Evolutionary conservation across 805 yeast species (phyloP).

Genomic region (Yamadazyma endophytica): DNA sequence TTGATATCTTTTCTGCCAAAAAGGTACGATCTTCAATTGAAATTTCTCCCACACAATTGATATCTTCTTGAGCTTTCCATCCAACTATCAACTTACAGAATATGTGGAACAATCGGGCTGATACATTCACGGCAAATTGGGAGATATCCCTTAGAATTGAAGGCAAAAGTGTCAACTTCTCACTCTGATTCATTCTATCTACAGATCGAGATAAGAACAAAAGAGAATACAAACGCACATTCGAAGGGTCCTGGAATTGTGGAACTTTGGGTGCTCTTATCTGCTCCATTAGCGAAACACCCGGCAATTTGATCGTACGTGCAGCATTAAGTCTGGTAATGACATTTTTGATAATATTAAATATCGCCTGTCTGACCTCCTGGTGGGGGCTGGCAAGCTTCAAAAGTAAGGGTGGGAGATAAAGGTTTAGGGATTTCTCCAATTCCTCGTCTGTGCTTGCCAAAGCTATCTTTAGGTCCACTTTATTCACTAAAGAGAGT

Average conservation of each 20-base stretch:
- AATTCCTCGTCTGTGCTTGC: constrained; percentile 66
- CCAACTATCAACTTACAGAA: constrained; percentile 48
- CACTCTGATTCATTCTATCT: constrained; percentile 43
- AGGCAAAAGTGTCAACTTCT: constrained; percentile 43
- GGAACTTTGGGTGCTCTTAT: constrained; percentile 54
- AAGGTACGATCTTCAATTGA: constrained; percentile 33
- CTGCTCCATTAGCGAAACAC: constrained; percentile 57
- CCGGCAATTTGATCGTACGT: constrained; percentile 56
- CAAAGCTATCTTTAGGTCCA: constrained; percentile 75
- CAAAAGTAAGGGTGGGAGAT: constrained; percentile 71
- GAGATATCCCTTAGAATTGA: constrained; percentile 45
- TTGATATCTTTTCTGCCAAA: constrained; percentile 45
- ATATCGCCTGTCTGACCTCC: constrained; percentile 62
- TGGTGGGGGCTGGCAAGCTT: constrained; percentile 71
- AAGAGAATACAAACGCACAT: constrained; percentile 59
- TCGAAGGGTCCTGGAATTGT: constrained; percentile 37
- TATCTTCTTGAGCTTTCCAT: constrained; percentile 50
- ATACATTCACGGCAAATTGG: constrained; percentile 22
- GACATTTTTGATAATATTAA: constrained; percentile 62
- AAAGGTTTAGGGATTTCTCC: constrained; percentile 54
- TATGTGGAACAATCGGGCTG: constrained; percentile 61
- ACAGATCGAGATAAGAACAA: constrained; percentile 67
- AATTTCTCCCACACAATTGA: constrained; percentile 36
- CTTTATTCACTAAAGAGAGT: constrained; percentile 62
- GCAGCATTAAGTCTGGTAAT: constrained; percentile 63